These are phyloP conservation scores for Acacia melanoxylon DNA, from an alignment of 306 rosid species.

Conservation along the genomic window DNA sequence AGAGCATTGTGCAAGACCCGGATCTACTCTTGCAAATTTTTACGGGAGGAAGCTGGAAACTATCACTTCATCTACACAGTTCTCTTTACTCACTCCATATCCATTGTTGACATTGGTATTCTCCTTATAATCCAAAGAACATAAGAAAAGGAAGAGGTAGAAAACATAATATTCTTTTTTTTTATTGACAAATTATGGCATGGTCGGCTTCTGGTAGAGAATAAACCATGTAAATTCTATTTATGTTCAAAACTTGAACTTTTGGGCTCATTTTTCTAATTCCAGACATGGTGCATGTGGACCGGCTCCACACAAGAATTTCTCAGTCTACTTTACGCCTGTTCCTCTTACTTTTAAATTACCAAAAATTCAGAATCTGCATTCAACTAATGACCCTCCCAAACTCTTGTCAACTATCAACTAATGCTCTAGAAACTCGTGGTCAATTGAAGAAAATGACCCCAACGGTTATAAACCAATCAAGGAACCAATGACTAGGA, in stretches of 20 bases:
- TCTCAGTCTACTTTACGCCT: background rate
- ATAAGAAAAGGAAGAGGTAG: background rate
- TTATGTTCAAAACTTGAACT: background rate
- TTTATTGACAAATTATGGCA: background rate
- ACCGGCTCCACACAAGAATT: background rate
- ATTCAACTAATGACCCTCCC: background rate
- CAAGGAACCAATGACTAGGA: slow-evolving; percentile 1
- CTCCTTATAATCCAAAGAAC: background rate
- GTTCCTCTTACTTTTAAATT: background rate
- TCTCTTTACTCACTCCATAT: background rate
- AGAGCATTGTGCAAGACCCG: slow-evolving; percentile 6
- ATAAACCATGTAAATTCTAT: background rate
- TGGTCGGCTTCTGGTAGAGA: background rate
- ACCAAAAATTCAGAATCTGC: slow-evolving; percentile 9
- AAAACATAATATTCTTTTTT: background rate
- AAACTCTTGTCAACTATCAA: background rate
- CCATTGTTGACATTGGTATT: background rate
- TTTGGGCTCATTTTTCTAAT: background rate
- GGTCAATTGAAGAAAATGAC: background rate
- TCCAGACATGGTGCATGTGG: background rate
- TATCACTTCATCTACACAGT: background rate
- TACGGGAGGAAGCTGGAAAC: slow-evolving; percentile 22
- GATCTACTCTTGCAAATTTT: slow-evolving; percentile 19
- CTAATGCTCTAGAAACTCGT: background rate
- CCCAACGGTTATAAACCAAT: background rate